A percentile compares a stretch with the other conserved stretches of the same genome.
phyloP scores from a whole-genome alignment of 495 filamentous ascomycete genomes.

The Penicillium verhagenii region DNA sequence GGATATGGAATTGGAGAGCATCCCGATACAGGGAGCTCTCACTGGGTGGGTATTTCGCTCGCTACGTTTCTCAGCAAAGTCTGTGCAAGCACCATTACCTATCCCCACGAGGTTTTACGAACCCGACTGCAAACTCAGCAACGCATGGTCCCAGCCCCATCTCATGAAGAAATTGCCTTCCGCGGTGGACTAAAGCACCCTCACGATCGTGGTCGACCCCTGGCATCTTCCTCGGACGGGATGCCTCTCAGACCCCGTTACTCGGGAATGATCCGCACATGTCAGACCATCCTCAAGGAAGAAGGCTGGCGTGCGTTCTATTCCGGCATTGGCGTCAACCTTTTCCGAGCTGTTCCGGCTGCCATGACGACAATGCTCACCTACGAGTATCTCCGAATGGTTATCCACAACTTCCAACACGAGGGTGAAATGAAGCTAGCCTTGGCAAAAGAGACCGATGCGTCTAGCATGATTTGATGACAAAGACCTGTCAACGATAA shows the following conservation, averaged over 20 bases:
- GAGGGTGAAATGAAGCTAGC: slow-evolving; percentile 44
- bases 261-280: slow-evolving; percentile 76
- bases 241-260: slow-evolving; percentile 68
- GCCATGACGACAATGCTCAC: slow-evolving; percentile 97
- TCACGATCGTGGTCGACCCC: slow-evolving; percentile 41
- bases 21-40: slow-evolving; percentile 56
- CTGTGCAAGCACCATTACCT: slow-evolving; percentile 91
- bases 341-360: slow-evolving; percentile 91
- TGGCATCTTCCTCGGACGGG: slow-evolving; percentile 54
- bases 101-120: slow-evolving; percentile 93
- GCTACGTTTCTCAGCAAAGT: slow-evolving; percentile 96
- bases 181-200: slow-evolving; percentile 57
- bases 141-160: slow-evolving; percentile 44
- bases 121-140: slow-evolving; percentile 89
- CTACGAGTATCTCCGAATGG: slow-evolving; percentile 80
- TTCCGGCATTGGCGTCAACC: slow-evolving; percentile 95
- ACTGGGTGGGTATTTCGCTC: slow-evolving; percentile 72
- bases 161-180: slow-evolving; percentile 59
- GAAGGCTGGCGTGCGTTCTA: slow-evolving; percentile 98
- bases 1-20: slow-evolving; percentile 77
- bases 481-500: slow-evolving; percentile 1
- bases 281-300: slow-evolving; percentile 78
- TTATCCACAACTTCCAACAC: slow-evolving; percentile 48
- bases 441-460: slow-evolving; percentile 20
- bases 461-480: slow-evolving; percentile 24